phyloP scores from a whole-genome alignment of 805 yeast genomes.

The Zygoascus tannicola region DNA sequence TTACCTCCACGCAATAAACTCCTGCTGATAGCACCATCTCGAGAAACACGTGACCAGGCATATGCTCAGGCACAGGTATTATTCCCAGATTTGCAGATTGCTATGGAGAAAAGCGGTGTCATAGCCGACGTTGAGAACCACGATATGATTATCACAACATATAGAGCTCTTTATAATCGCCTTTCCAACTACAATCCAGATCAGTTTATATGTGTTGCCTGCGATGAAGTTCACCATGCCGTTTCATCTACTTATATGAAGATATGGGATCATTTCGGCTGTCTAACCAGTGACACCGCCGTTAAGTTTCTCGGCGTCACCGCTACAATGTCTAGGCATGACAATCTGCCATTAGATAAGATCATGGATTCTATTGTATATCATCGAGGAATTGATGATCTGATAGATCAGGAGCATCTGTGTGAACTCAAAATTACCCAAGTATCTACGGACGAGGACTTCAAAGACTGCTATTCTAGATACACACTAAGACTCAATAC shows the following conservation, averaged over 20 bases:
- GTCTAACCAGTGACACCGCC: slow-evolving; percentile 32
- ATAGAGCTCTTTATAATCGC: slow-evolving; percentile 47
- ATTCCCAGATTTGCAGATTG: slow-evolving; percentile 46
- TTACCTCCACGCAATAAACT: too few relatives aligned
- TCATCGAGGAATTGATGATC: slow-evolving; percentile 52
- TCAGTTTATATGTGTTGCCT: slow-evolving; percentile 61
- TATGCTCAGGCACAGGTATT: slow-evolving; percentile 36
- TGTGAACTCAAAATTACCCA: slow-evolving; percentile 59
- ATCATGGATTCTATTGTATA: slow-evolving; percentile 68
- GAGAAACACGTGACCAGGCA: slow-evolving; percentile 71
- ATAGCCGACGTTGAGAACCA: slow-evolving; percentile 34
- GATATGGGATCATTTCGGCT: slow-evolving; percentile 51
- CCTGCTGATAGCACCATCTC: slow-evolving; percentile 69
- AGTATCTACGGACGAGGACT: slow-evolving; percentile 41
- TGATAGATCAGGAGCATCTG: slow-evolving; percentile 62
- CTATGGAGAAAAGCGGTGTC: slow-evolving; percentile 58
- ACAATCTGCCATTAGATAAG: slow-evolving; percentile 46
- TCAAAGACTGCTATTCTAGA: slow-evolving; percentile 23
- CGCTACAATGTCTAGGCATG: slow-evolving; percentile 79
- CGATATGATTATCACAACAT: slow-evolving; percentile 70
- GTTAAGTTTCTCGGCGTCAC: slow-evolving; percentile 73
- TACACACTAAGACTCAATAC: slow-evolving; percentile 49
- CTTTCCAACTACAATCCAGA: slow-evolving; percentile 44
- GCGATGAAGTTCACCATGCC: slow-evolving; percentile 93
- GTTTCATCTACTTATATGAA: slow-evolving; percentile 58